Evolutionary conservation across 2,329 filamentous ascomycete genomes (phyloP).

Genomic region (Penicillium rolfsii): DNA sequence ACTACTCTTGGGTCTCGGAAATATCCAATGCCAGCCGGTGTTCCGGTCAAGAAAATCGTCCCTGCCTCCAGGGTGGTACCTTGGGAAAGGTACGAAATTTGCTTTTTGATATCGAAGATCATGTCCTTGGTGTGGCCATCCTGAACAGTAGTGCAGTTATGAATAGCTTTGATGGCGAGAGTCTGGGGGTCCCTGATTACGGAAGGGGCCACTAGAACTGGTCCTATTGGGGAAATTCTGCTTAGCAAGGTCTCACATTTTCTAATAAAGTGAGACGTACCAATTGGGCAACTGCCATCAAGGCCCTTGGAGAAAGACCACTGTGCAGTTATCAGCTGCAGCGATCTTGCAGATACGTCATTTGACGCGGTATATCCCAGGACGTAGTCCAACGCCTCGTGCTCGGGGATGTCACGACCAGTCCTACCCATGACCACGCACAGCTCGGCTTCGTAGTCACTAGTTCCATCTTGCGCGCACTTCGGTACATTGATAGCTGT

Average conservation of each 20-base stretch:
- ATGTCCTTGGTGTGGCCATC: slow-evolving; percentile 45
- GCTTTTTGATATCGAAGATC: slow-evolving; percentile 43
- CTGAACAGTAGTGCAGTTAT: slow-evolving; percentile 50
- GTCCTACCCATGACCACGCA: slow-evolving; percentile 32
- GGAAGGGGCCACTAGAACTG: slow-evolving; percentile 32
- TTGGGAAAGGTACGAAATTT: slow-evolving; percentile 47
- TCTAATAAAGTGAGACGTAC: slow-evolving; percentile 14
- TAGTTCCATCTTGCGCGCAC: slow-evolving; percentile 36
- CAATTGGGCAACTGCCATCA: slow-evolving; percentile 33
- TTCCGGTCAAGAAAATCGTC: slow-evolving; percentile 33
- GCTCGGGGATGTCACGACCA: slow-evolving; percentile 28
- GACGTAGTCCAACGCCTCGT: slow-evolving; percentile 33
- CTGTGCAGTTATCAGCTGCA: slow-evolving; percentile 26
- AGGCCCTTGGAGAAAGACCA: slow-evolving; percentile 34
- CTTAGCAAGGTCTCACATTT: too few relatives aligned
- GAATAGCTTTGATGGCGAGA: slow-evolving; percentile 39
- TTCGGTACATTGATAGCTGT: slow-evolving; percentile 35
- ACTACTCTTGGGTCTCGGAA: slow-evolving; percentile 31
- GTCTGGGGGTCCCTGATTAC: slow-evolving; percentile 35
- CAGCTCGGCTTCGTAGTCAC: slow-evolving; percentile 38
- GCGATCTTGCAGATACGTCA: slow-evolving; percentile 36
- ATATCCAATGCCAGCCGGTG: slow-evolving; percentile 40
- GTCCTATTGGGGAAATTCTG: slow-evolving; percentile 17
- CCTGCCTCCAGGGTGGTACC: slow-evolving; percentile 34
- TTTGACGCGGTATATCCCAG: slow-evolving; percentile 41